Evolutionary conservation across 2,329 filamentous ascomycete species (phyloP), one percentile per base, ranked within the genome.

Genomic region (Rutstroemia sp.): DNA sequence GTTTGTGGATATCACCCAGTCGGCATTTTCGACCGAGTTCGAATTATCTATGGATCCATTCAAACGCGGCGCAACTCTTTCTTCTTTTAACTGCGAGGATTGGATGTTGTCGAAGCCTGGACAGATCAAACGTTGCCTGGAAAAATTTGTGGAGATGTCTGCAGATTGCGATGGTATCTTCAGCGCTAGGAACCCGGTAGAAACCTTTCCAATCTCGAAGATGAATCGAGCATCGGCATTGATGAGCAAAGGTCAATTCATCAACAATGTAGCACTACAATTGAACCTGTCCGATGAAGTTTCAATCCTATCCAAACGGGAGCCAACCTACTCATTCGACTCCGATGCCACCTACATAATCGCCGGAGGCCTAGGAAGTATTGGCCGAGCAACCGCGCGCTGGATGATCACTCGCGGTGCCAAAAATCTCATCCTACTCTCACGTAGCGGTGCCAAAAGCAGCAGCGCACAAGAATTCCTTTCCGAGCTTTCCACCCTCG

Each of bases 1-100:
- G 0, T 72, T 75, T 38, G 51, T 75, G 0, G 72, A 75, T 47
- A 63, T 74, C 12, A 70, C 70, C 1, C 70, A 71, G 42, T 63
- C 64, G 0, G 70, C 73, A 23, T 50, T 58, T 3, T 47, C 54
- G 21, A 14, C 37, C 9, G 46, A 57, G 10, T 54, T 19, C 18
- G 61, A 72, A 2, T 72, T 76, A 68, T 42, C 61, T 1, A 53
- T 59, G 58, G 34, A 37, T 18, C 66, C 67, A 0, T 75, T 77
- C 46, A 64, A 66, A 2, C 62, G 68, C 1, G 75, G 68, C 18
- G 66, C 73, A 18, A 71, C 68, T 0, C 75, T 77, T 54, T 63
- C 70, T 4, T 70, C 70, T 0, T 66, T 77, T 2, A 71, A 76
- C 59, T 34, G 51, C 4, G 2, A 10, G 38, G 19, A 38, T 41